Evolutionary conservation across 179 eudicot genomes (phyloP).

Genomic region (Monotropa hypopitys): DNA sequence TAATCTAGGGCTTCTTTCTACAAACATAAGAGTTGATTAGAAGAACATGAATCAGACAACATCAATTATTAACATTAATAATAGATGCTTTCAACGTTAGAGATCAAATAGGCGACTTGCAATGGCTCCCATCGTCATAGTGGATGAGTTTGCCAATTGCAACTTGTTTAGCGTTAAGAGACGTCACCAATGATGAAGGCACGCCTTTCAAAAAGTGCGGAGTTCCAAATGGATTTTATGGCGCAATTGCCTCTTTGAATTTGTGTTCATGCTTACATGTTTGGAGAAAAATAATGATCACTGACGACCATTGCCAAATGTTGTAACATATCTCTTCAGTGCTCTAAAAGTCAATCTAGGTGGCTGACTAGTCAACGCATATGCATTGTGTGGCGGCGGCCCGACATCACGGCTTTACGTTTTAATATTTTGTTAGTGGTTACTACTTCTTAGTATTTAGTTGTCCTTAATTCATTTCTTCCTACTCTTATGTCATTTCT

Average conservation of each 20-base stretch:
- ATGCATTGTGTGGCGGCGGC: too few species aligned
- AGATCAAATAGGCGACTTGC: background rate
- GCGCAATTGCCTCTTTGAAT: background rate
- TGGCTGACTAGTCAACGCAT: too few species aligned
- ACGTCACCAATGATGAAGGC: background rate
- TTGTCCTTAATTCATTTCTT: too few species aligned
- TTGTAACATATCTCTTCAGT: too few species aligned
- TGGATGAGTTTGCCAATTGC: background rate
- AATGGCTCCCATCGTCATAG: background rate
- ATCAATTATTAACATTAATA: background rate
- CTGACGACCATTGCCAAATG: too few species aligned
- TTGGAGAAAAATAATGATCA: background rate
- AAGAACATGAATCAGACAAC: background rate
- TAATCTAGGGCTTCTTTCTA: background rate
- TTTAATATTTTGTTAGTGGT: too few species aligned
- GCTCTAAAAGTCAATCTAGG: too few species aligned
- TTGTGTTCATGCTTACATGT: background rate
- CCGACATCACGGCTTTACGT: too few species aligned
- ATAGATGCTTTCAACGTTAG: background rate
- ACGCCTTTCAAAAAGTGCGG: too few species aligned
- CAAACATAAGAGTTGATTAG: background rate
- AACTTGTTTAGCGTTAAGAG: background rate
- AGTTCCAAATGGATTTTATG: background rate
- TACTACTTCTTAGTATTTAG: too few species aligned
- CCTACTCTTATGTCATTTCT: too few species aligned